phyloP scores from a whole-genome alignment of 176 grass and related monocot genomes.

The Aegilops longissima region DNA sequence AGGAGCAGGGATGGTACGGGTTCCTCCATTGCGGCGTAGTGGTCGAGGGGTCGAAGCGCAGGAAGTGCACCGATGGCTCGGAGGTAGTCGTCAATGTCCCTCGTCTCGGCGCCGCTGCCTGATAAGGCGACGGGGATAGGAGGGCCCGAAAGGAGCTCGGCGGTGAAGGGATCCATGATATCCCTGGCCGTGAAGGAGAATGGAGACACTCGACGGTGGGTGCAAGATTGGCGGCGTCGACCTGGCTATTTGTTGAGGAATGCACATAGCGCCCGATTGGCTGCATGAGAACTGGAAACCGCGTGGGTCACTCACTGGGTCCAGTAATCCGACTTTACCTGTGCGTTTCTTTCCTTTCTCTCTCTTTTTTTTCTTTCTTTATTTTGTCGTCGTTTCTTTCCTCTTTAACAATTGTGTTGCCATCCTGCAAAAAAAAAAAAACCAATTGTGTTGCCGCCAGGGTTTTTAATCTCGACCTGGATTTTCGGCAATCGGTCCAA shows the following conservation, averaged over 20 bases:
- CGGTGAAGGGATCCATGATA: background rate
- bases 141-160: background rate
- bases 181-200: background rate
- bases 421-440: no score
- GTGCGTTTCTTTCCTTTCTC: background rate
- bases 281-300: background rate
- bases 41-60: background rate
- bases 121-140: background rate
- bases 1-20: background rate
- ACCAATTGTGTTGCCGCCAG: no score
- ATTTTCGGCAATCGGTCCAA: no score
- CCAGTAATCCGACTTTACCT: background rate
- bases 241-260: background rate
- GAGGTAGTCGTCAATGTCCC: background rate
- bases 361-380: background rate
- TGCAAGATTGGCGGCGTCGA: no score
- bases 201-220: background rate
- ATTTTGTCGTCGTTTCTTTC: background rate
- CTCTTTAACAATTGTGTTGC: no score
- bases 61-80: background rate
- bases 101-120: background rate
- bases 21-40: background rate
- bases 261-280: background rate
- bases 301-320: background rate
- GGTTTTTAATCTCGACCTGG: no score